Evolutionary conservation across 257 asterid genomes (phyloP), one percentile per base, ranked within the genome.

Genomic region (Schizonepeta tenuifolia): DNA sequence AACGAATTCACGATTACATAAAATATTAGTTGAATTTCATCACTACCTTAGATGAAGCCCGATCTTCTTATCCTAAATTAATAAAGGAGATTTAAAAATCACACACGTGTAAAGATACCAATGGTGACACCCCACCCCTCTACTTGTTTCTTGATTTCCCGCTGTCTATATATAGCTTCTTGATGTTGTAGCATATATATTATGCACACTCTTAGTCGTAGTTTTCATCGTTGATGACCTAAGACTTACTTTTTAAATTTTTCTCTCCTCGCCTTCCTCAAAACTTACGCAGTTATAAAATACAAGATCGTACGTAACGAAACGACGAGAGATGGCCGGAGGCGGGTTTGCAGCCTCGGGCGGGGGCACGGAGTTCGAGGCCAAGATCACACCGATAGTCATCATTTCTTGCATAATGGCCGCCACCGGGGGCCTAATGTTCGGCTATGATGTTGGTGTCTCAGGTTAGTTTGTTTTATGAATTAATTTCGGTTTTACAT

Each of bases 401-500:
- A 80, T 91, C 78, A 78, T 89, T 7, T 91, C 96, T 22, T 91
- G 97, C 64, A 80, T 91, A 76, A 70, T 89, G 91, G 97, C 97
- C 2, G 96, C 97, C 75, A 84, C 89, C 67, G 97, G 97, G 17
- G 97, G 97, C 4, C 91, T 91, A 41, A 91, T 91, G 97, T 91
- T 91, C 17, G 97, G 97, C 12, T 91, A 91, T 9, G 97, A 91
- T 12, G 73, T 91, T 2, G 97, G 97, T 6, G 83, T 89, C 65
- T 91, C 97, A 7, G 97, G 97, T 87, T 22, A 43, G 67, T 20
- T 31, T 2, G 1, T n/a, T 26, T 57, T 7, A 6, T 28, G 0
- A 53, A 20, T 20, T 9, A 20, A 20, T 54, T 54, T 20, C 8
- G 4, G 6, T 54, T 56, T 55, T 24, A 1, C 3, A 1, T 54